Evolutionary conservation across 441 rosid genomes (phyloP).

Genomic region (Adansonia grandidieri): DNA sequence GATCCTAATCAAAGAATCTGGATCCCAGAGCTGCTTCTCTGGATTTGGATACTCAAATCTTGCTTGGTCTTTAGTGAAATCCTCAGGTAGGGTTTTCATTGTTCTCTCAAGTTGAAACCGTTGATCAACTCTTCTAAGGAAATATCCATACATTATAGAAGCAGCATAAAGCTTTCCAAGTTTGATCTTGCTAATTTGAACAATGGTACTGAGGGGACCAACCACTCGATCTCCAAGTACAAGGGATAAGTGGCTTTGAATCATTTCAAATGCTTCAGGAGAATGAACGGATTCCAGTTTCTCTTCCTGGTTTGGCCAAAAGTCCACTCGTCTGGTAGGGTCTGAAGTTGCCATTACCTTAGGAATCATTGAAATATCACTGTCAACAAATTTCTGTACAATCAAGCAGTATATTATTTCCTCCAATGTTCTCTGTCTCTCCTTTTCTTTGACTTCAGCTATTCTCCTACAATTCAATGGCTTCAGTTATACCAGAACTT

Average conservation of each 20-base stretch:
- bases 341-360: slow-evolving; percentile 66
- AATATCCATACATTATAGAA: slow-evolving; percentile 86
- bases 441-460: slow-evolving; percentile 83
- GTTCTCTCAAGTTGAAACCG: slow-evolving; percentile 84
- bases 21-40: slow-evolving; percentile 64
- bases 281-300: slow-evolving; percentile 86
- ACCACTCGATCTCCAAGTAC: slow-evolving; percentile 74
- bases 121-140: slow-evolving; percentile 86
- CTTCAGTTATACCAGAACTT: slow-evolving; percentile 18
- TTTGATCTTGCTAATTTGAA: slow-evolving; percentile 83
- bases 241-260: slow-evolving; percentile 75
- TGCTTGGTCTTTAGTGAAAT: slow-evolving; percentile 44
- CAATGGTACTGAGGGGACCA: slow-evolving; percentile 65
- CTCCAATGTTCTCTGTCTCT: slow-evolving; percentile 59
- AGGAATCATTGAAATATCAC: slow-evolving; percentile 73
- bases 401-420: slow-evolving; percentile 88
- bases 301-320: slow-evolving; percentile 93
- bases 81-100: slow-evolving; percentile 80
- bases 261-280: slow-evolving; percentile 89
- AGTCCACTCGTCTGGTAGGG: slow-evolving; percentile 75
- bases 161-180: slow-evolving; percentile 93
- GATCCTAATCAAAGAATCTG: slow-evolving; percentile 66
- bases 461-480: slow-evolving; percentile 63
- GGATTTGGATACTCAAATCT: slow-evolving; percentile 53
- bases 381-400: slow-evolving; percentile 70